Base-by-base conservation (phyloP, 371 early-diverging fungal species). In the Mortierella sp. region DNA sequence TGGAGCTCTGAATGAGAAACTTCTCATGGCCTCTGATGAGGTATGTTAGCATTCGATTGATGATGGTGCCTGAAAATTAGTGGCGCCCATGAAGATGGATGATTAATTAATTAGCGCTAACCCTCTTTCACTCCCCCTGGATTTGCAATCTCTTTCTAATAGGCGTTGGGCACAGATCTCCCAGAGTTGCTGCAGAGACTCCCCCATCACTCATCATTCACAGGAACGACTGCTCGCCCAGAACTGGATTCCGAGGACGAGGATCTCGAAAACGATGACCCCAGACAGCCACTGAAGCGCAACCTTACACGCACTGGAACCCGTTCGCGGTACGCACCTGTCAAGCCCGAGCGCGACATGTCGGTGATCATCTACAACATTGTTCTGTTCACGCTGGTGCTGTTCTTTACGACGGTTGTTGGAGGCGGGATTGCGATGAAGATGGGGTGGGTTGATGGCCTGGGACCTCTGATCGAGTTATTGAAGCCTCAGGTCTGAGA, bases 91-190 rank as follows among this genome's bases (percentile, higher is more conserved):
- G 27, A 44, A 10, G 35, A 63, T 8, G 54, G 4, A 63, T 63
- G 32, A 35, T 35, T 63, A 55, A 27, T 29, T n/a, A 41, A 24
- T 80, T 78, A 4, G 35, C 11, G 21, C 29, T 44, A 41, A 29
- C 24, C 44, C 14, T 18, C 54, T 32, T 4, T 41, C 49, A 35
- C 1, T 16, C 0, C 3, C 32, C 21, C 12, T 51, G 4, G 21
- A 51, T 21, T 70, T 11, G 6, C 49, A 16, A 65, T 56, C 11
- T 18, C 41, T 18, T 27, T 11, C 27, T 29, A 18, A 35, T 78
- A 87, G 88, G 88, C 86, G 5, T 65, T 87, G 71, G 80, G 85
- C 43, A 87, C 83, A 29, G 88, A 88, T 71, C 79, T 88, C 29
- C 87, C 87, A 29, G 87, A 83, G 24, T 63, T 88, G 16, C 63